phyloP scores from a whole-genome alignment of 768 basidiomycete genomes.

The Boletus reticuloceps region DNA sequence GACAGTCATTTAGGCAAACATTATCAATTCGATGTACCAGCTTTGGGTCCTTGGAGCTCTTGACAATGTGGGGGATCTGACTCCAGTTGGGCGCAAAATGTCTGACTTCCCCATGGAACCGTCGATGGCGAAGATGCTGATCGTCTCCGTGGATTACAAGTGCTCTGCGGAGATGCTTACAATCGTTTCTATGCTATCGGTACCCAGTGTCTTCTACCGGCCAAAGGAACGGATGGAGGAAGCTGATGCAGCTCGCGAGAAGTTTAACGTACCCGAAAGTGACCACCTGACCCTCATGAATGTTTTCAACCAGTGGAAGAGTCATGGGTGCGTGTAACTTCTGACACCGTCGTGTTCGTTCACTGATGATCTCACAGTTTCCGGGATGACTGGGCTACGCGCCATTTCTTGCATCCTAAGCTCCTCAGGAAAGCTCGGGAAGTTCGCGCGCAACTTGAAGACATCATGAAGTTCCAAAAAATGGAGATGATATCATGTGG shows the following conservation, averaged over 20 bases:
- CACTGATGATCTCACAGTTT: slow-evolving; percentile 46
- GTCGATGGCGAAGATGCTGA: slow-evolving; percentile 98
- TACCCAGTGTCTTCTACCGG: slow-evolving; percentile 96
- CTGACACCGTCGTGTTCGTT: neutral
- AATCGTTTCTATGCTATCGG: slow-evolving; percentile 98
- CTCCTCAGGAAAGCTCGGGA: slow-evolving; percentile 92
- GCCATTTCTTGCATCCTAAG: slow-evolving; percentile 97
- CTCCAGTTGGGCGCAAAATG: slow-evolving; percentile 91
- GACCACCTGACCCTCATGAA: slow-evolving; percentile 95
- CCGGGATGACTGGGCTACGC: slow-evolving; percentile 92
- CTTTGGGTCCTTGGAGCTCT: slow-evolving; percentile 98
- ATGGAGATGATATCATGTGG: slow-evolving; percentile 90
- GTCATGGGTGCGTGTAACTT: slow-evolving; percentile 66
- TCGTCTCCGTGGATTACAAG: slow-evolving; percentile 81
- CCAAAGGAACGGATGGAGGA: slow-evolving; percentile 98
- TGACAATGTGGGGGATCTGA: slow-evolving; percentile 97
- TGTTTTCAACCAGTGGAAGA: slow-evolving; percentile 98
- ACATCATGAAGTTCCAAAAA: slow-evolving; percentile 99
- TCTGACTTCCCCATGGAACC: slow-evolving; percentile 99
- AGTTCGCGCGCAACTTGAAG: slow-evolving; percentile 92
- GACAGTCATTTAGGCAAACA: slow-evolving; percentile 67
- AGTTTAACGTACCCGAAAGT: slow-evolving; percentile 98
- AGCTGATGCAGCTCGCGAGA: slow-evolving; percentile 94
- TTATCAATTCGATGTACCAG: slow-evolving; percentile 99
- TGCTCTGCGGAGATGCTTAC: slow-evolving; percentile 97